Evolutionary conservation across 2,329 filamentous ascomycete genomes (phyloP).

Genomic region (Pseudocercospora macadamiae): DNA sequence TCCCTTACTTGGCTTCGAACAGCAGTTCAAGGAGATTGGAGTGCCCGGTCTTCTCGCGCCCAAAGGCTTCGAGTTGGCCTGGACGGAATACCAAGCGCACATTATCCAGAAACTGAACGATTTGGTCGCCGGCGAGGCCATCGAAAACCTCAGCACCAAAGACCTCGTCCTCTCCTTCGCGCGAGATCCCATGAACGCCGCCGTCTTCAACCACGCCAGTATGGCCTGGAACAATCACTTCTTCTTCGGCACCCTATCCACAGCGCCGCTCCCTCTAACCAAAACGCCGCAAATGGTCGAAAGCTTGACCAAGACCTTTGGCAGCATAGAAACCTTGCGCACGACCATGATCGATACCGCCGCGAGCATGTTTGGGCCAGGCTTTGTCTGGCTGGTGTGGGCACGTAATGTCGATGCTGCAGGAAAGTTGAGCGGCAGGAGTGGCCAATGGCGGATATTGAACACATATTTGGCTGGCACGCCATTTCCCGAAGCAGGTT

Average conservation of each 20-base stretch:
- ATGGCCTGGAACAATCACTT: slow-evolving; percentile 93
- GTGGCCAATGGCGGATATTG: slow-evolving; percentile 66
- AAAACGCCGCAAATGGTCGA: slow-evolving; percentile 61
- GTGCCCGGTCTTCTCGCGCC: slow-evolving; percentile 73
- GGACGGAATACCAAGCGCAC: slow-evolving; percentile 77
- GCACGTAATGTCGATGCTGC: slow-evolving; percentile 37
- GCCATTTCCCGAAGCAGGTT: slow-evolving; percentile 83
- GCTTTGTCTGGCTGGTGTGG: slow-evolving; percentile 90
- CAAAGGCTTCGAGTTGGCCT: slow-evolving; percentile 73
- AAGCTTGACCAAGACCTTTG: slow-evolving; percentile 72
- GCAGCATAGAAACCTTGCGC: slow-evolving; percentile 79
- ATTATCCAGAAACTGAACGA: slow-evolving; percentile 77
- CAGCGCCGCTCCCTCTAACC: slow-evolving; percentile 41
- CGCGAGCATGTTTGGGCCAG: slow-evolving; percentile 90
- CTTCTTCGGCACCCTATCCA: slow-evolving; percentile 64
- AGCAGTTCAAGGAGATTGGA: slow-evolving; percentile 53
- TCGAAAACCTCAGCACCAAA: slow-evolving; percentile 64
- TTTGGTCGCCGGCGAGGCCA: slow-evolving; percentile 69
- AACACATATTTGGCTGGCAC: slow-evolving; percentile 90
- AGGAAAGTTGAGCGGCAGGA: slow-evolving; percentile 38
- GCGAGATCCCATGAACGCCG: slow-evolving; percentile 74
- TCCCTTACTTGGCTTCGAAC: slow-evolving; percentile 52
- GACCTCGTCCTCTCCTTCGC: slow-evolving; percentile 74
- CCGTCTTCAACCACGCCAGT: slow-evolving; percentile 92
- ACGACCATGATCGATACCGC: slow-evolving; percentile 80